Conservation (phyloP, 2,329 filamentous ascomycete genomes). For the Alternaria novae-zelandiae region DNA sequence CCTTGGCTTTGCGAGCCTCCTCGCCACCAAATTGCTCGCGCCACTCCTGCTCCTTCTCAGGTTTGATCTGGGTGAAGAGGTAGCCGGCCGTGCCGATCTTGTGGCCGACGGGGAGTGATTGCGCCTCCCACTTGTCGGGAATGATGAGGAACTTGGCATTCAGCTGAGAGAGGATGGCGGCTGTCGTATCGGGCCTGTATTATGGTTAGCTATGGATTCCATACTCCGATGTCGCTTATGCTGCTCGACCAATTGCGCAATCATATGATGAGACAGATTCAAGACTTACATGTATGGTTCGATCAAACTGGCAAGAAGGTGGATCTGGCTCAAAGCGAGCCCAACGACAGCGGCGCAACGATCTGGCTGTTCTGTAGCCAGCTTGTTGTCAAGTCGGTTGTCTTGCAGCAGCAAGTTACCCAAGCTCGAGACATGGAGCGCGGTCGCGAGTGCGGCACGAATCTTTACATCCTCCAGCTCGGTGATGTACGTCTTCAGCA, state of each 20-base stretch:
- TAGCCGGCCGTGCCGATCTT: slow-evolving; percentile 80
- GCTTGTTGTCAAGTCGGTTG: slow-evolving; percentile 64
- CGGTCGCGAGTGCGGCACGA: slow-evolving; percentile 67
- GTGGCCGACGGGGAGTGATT: slow-evolving; percentile 67
- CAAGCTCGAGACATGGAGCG: slow-evolving; percentile 69
- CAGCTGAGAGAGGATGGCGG: slow-evolving; percentile 79
- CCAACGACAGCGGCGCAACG: slow-evolving; percentile 71
- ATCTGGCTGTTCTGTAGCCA: slow-evolving; percentile 65
- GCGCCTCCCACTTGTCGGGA: slow-evolving; percentile 55
- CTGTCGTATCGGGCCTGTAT: slow-evolving; percentile 52
- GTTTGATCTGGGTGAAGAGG: slow-evolving; percentile 83
- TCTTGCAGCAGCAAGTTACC: slow-evolving; percentile 67
- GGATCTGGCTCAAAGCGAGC: slow-evolving; percentile 81
- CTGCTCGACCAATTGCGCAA: not conserved
- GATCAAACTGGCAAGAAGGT: slow-evolving; percentile 79
- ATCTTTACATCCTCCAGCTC: slow-evolving; percentile 76
- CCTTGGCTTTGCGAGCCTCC: slow-evolving; percentile 70
- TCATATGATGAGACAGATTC: not conserved
- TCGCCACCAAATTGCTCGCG: slow-evolving; percentile 74
- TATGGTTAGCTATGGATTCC: slow-evolving; percentile 9
- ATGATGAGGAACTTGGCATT: slow-evolving; percentile 64
- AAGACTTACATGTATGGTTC: slow-evolving; percentile 73
- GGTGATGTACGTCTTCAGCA: slow-evolving; percentile 70
- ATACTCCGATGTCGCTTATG: not conserved
- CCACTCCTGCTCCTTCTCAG: slow-evolving; percentile 84